A percentile compares a stretch with the other conserved stretches of the same genome.
These are phyloP conservation scores for Puccinia brachypodii DNA, from an alignment of 1,284 basidiomycete species.

Conservation along the genomic window DNA sequence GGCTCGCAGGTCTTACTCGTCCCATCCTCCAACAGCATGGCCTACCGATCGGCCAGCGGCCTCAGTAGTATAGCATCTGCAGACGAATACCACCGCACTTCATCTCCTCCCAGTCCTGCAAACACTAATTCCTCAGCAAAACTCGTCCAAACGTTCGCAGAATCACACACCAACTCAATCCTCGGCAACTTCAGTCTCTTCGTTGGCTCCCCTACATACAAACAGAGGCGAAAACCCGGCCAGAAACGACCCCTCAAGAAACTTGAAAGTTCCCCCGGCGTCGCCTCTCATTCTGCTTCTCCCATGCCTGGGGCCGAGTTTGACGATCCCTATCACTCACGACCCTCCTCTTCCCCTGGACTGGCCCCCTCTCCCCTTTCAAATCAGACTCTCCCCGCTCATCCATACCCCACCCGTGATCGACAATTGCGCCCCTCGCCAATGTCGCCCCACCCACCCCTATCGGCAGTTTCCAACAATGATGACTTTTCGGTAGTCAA, in stretches of 20 bases:
- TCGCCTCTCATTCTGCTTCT: slow-evolving; percentile 43
- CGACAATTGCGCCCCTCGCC: slow-evolving; percentile 49
- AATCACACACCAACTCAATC: slow-evolving; percentile 60
- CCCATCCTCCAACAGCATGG: slow-evolving; percentile 35
- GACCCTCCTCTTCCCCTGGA: slow-evolving; percentile 42
- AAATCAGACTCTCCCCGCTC: slow-evolving; percentile 7
- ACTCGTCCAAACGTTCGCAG: slow-evolving; percentile 52
- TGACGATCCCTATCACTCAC: slow-evolving; percentile 37
- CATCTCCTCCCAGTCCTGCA: slow-evolving; percentile 50
- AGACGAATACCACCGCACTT: slow-evolving; percentile 59
- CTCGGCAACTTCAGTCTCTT: slow-evolving; percentile 72
- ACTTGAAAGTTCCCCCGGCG: slow-evolving; percentile 37
- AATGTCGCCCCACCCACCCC: slow-evolving; percentile 9
- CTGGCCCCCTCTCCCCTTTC: background rate
- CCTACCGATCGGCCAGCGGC: slow-evolving; percentile 34
- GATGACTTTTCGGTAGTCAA: slow-evolving; percentile 47
- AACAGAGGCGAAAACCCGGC: slow-evolving; percentile 77
- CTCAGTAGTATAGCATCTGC: slow-evolving; percentile 58
- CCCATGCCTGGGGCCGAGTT: slow-evolving; percentile 42
- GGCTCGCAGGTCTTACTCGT: slow-evolving; percentile 44
- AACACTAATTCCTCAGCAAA: slow-evolving; percentile 53
- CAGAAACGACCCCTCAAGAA: slow-evolving; percentile 51
- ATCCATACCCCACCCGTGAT: slow-evolving; percentile 50
- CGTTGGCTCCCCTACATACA: slow-evolving; percentile 78
- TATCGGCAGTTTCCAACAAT: slow-evolving; percentile 20